phyloP scores from a whole-genome alignment of 768 basidiomycete species.

The Leccinum uliginosum region DNA sequence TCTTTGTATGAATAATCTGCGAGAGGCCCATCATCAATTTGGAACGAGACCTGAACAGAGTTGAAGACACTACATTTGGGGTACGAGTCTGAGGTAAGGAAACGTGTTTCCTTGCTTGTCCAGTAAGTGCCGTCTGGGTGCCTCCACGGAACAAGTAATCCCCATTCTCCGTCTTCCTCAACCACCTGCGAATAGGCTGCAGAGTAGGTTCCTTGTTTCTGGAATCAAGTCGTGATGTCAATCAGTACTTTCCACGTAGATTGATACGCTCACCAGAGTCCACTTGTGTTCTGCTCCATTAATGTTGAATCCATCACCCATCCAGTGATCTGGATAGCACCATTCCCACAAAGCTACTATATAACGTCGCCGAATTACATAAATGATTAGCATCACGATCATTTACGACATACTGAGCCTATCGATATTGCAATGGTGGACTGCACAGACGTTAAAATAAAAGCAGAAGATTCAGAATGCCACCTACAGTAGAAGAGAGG shows the following conservation, averaged over 20 bases:
- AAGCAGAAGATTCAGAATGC: not conserved
- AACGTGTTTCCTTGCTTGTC: slow-evolving; percentile 24
- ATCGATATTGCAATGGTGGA: slow-evolving; percentile 25
- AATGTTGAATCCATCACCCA: slow-evolving; percentile 20
- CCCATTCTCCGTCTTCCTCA: slow-evolving; percentile 16
- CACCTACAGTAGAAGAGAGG: slow-evolving; percentile 25
- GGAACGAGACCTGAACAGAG: not conserved
- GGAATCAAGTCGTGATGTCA: not conserved
- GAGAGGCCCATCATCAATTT: not conserved
- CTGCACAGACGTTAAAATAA: slow-evolving; percentile 2
- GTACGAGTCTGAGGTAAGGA: slow-evolving; percentile 12
- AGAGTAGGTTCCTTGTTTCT: slow-evolving; percentile 20
- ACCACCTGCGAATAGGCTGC: slow-evolving; percentile 21
- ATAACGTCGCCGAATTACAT: not conserved
- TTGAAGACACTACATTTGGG: slow-evolving; percentile 18
- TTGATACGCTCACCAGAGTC: slow-evolving; percentile 18
- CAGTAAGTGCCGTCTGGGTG: slow-evolving; percentile 22
- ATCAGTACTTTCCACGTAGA: not conserved
- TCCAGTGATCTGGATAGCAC: slow-evolving; percentile 28
- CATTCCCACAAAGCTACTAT: slow-evolving; percentile 30
- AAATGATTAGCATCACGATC: not conserved
- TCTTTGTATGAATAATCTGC: slow-evolving; percentile 28
- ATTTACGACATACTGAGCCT: slow-evolving; percentile 12
- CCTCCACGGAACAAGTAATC: slow-evolving; percentile 22
- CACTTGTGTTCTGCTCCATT: slow-evolving; percentile 12